Percentiles rank a stretch among this genome's conserved stretches.
phyloP scores from a whole-genome alignment of 2,329 filamentous ascomycete species.

The Alternaria triticina region DNA sequence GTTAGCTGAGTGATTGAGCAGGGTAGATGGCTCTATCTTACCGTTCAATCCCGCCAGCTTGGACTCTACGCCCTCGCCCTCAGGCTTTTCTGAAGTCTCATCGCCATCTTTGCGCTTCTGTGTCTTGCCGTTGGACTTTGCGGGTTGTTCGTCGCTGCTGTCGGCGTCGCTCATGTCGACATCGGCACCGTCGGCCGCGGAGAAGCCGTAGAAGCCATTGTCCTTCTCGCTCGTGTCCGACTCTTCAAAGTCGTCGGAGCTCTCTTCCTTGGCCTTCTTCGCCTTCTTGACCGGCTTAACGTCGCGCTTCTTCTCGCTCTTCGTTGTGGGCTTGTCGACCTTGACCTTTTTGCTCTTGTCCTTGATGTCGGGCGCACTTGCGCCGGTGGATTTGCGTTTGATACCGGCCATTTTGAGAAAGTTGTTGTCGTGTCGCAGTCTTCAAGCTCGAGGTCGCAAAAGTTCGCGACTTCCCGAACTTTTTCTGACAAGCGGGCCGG shows the following conservation, averaged over 20 bases:
- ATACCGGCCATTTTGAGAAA: conserved; percentile 41
- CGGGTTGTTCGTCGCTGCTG: conserved; percentile 22
- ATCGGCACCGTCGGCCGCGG: conserved; percentile 36
- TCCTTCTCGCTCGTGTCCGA: conserved; percentile 46
- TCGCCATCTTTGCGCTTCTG: conserved; percentile 34
- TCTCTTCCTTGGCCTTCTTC: conserved; percentile 38
- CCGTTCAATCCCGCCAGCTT: conserved; percentile 38
- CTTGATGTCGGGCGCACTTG: conserved; percentile 26
- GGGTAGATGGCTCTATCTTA: conserved; percentile 8
- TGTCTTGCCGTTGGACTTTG: conserved; percentile 25
- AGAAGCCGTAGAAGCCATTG: conserved; percentile 46
- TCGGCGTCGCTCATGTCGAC: conserved; percentile 29
- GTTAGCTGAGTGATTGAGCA: conserved; percentile 15
- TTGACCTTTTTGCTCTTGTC: conserved; percentile 49
- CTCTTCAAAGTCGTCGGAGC: conserved; percentile 41
- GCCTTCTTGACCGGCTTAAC: conserved; percentile 36
- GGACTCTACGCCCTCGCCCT: conserved; percentile 26
- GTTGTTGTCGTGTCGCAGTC: conserved; percentile 9
- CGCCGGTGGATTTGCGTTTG: conserved; percentile 39
- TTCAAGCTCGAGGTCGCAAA: conserved; percentile 13
- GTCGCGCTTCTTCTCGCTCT: conserved; percentile 33
- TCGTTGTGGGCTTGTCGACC: conserved; percentile 40
- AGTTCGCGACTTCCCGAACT: conserved; percentile 29
- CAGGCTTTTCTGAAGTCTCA: conserved; percentile 25
- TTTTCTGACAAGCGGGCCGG: conserved; percentile 32